Evolutionary conservation across 441 rosid genomes (phyloP).

Genomic region (Metrosideros polymorpha): DNA sequence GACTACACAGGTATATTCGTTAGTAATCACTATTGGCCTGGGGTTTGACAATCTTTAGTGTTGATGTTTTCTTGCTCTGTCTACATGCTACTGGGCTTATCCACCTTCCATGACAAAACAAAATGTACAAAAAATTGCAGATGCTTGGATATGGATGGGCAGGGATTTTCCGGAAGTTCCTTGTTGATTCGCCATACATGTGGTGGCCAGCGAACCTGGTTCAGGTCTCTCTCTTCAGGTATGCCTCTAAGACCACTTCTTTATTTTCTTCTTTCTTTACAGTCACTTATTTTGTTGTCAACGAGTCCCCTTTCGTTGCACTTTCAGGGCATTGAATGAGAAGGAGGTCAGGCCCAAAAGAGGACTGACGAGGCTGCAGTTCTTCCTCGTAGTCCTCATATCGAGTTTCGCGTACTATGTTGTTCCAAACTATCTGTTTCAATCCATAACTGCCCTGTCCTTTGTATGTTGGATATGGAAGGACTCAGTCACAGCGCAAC

Average conservation of each 20-base stretch:
- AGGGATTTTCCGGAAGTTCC: constrained; percentile 34
- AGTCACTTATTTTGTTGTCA: not conserved
- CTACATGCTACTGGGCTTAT: not conserved
- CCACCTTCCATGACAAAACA: not conserved
- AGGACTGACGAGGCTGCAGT: constrained; percentile 35
- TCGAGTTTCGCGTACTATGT: constrained; percentile 34
- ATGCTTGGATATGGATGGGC: constrained; percentile 49
- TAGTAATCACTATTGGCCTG: not conserved
- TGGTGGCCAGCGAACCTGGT: constrained; percentile 51
- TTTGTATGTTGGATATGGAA: constrained; percentile 36
- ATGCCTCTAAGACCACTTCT: not conserved
- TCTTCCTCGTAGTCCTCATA: constrained; percentile 25
- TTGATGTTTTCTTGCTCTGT: not conserved
- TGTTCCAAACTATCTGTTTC: constrained; percentile 32
- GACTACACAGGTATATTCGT: constrained; percentile 25
- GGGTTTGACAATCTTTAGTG: not conserved
- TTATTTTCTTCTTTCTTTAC: not conserved
- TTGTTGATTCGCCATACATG: constrained; percentile 45
- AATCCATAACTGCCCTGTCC: constrained; percentile 32
- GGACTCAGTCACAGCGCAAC: constrained; percentile 33
- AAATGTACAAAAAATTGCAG: constrained; percentile 3
- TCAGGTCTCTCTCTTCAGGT: constrained; percentile 41
- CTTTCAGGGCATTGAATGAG: constrained; percentile 33
- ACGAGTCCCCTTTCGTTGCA: not conserved
- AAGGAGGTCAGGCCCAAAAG: constrained; percentile 26